These are phyloP conservation scores for Colletotrichum cordylinicola DNA, from an alignment of 2,329 filamentous ascomycete species.

Conservation along the genomic window DNA sequence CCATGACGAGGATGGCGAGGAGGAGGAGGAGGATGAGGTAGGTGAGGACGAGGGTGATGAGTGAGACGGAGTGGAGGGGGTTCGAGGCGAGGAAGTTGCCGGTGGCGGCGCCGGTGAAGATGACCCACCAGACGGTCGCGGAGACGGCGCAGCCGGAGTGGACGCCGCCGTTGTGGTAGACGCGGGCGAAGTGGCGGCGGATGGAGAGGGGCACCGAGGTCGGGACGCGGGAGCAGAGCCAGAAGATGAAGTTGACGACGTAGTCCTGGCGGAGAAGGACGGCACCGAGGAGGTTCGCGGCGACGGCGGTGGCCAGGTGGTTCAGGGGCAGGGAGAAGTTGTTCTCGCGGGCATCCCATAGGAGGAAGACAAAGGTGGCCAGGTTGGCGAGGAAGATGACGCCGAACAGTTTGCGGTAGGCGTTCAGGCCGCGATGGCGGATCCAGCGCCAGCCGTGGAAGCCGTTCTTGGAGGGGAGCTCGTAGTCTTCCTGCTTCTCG, in stretches of 20 bases:
- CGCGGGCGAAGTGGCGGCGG: constrained; percentile 51
- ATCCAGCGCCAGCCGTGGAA: constrained; percentile 44
- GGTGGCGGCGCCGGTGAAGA: constrained; percentile 39
- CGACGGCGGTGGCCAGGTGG: constrained; percentile 47
- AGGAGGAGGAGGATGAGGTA: constrained; percentile 65
- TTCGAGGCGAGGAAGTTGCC: constrained; percentile 38
- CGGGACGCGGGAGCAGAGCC: constrained; percentile 48
- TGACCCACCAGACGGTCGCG: constrained; percentile 54
- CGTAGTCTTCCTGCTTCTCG: constrained; percentile 23
- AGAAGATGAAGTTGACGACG: constrained; percentile 58
- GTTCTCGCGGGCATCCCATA: constrained; percentile 30
- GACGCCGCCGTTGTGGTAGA: constrained; percentile 58
- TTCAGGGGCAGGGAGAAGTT: constrained; percentile 34
- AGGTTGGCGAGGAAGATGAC: constrained; percentile 57
- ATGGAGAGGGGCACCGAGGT: constrained; percentile 53
- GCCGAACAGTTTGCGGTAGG: constrained; percentile 63
- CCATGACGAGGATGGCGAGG: constrained; percentile 63
- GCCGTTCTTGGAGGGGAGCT: constrained; percentile 47
- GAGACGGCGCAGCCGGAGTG: constrained; percentile 57
- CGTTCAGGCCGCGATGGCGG: constrained; percentile 52
- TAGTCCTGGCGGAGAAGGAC: constrained; percentile 59
- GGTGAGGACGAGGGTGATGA: constrained; percentile 53
- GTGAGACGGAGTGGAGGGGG: constrained; percentile 14
- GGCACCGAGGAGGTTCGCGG: constrained; percentile 54
- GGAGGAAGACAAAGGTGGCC: constrained; percentile 48